Evolutionary conservation across 805 yeast species (phyloP), one percentile per base, ranked within the genome.

Genomic region (Candida parachauliodes): DNA sequence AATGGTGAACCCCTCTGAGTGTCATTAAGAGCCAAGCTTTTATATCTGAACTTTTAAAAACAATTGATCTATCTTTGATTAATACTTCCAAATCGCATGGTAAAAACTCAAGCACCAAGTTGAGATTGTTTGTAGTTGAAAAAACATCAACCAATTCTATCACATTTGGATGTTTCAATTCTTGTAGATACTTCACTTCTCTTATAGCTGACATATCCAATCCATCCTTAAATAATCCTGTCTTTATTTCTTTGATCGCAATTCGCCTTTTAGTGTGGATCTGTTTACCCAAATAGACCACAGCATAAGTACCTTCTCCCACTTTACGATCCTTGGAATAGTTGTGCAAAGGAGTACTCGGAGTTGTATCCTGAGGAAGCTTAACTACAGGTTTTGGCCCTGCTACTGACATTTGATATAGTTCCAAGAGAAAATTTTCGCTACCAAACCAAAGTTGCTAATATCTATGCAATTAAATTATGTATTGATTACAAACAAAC

Each of bases 291-390:
- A 89, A 70, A 52, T 81, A 88, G 5, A 93, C 99, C 39, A 89
- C 95, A 32, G 99, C 99, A 66, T 91, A 93, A 0, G 99, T 93
- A 62, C 99, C 99, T 64, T 93, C 99, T 55, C 99, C 99, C 20
- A 93, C 97, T 55, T 88, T 89, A 47, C 76, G 79, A 40, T 88
- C 96, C 40, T 68, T 68, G 21, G 72, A 56, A 48, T 68, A 68
- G 33, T 54, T 54, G 21, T 43, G 47, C 22, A 44, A 46, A 16
- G 35, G 37, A 11, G 40, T 11, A n/a, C 19, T 22, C 14, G 35
- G 37, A 11, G 40, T 11, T 10, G 15, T 22, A 14, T 37, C 24
- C 21, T 32, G 29, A 6, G 41, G 33, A 21, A 32, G 34, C 17
- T 30, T 20, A 18, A 16, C 16, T 12, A 22, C 18, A 19, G 28